These are phyloP conservation scores for Pilatotrama ljubarskyi DNA, from an alignment of 768 basidiomycete genomes.

Conservation along the genomic window DNA sequence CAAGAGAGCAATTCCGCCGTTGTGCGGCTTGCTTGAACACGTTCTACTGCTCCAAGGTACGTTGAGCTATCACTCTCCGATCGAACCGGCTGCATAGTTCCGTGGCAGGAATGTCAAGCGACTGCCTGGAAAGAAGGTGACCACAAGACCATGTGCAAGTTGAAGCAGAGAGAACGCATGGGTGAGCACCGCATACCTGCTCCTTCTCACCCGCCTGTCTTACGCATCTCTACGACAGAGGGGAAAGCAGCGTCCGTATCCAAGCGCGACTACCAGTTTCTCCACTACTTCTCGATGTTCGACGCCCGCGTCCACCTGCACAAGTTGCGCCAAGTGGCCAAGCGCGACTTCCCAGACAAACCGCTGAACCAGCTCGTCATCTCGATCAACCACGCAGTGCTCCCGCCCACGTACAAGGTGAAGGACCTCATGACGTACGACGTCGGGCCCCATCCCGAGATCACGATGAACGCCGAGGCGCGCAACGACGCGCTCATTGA, in stretches of 20 bases:
- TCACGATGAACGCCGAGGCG: slow-evolving; percentile 33
- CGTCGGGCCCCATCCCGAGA: slow-evolving; percentile 13
- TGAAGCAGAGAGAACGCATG: slow-evolving; percentile 39
- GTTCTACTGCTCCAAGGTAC: slow-evolving; percentile 38
- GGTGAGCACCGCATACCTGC: slow-evolving; percentile 25
- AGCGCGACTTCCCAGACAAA: slow-evolving; percentile 28
- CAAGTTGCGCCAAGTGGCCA: slow-evolving; percentile 30
- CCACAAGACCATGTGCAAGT: slow-evolving; percentile 38
- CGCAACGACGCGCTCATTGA: slow-evolving; percentile 41
- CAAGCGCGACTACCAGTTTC: slow-evolving; percentile 36
- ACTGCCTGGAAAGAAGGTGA: slow-evolving; percentile 39
- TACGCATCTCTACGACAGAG: slow-evolving; percentile 24
- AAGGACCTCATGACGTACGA: slow-evolving; percentile 26
- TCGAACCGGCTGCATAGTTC: background rate
- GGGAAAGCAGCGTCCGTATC: slow-evolving; percentile 34
- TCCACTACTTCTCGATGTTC: slow-evolving; percentile 38
- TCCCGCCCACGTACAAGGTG: slow-evolving; percentile 32
- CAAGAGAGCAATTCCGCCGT: slow-evolving; percentile 36
- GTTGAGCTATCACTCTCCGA: background rate
- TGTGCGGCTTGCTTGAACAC: slow-evolving; percentile 38
- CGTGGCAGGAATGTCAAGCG: slow-evolving; percentile 34
- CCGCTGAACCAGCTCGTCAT: slow-evolving; percentile 32
- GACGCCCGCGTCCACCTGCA: slow-evolving; percentile 34
- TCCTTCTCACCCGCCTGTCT: background rate
- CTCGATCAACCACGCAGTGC: slow-evolving; percentile 37